Evolutionary conservation across 257 asterid genomes (phyloP), one percentile per base, ranked within the genome.

Genomic region (Salvia splendens): DNA sequence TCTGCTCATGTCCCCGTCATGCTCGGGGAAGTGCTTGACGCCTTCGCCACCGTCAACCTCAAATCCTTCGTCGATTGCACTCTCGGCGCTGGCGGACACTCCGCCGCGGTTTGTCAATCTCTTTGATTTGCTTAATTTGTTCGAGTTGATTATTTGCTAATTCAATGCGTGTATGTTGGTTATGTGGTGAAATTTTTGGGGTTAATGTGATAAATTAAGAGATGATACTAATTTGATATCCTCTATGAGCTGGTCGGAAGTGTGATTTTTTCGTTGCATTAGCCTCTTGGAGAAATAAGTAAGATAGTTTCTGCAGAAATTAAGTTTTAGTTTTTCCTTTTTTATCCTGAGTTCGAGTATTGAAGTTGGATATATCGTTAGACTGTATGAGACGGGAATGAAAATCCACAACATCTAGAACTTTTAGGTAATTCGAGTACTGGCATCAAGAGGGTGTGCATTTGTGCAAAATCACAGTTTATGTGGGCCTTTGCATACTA

Each of bases 51-150:
- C 9, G 60, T 77, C 4, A 63, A 73, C 55, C 95, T 90, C 68
- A 77, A 77, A 12, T 89, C 97, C 5, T 93, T 93, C 76, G 94
- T 88, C 65, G 98, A 93, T 61, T 93, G 98, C 58, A 93, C 98
- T 17, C 97, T 93, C 10, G 98, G 98, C 20, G 97, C 96, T 30
- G 98, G 89, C 9, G 97, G 97, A 17, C 98, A 93, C 73, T 88
- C 98, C 38, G 78, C 88, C 32, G 87, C 87, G 82, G 98, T 92
- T 15, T 33, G 88, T 78, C 12, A 9, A 28, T 32, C 70, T 47
- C 0, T 33, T 64, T 46, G 0, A 40, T 49, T 60, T 6, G 10
- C 16, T 62, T 35, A 0, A 0, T 14, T 12, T 33, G 9, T 16
- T 3, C 28, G 5, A 62, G 38, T 54, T 11, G 32, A 14, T 60